Evolutionary conservation across 805 yeast species (phyloP), one percentile per base, ranked within the genome.

Genomic region (Ogataea pignaliae): DNA sequence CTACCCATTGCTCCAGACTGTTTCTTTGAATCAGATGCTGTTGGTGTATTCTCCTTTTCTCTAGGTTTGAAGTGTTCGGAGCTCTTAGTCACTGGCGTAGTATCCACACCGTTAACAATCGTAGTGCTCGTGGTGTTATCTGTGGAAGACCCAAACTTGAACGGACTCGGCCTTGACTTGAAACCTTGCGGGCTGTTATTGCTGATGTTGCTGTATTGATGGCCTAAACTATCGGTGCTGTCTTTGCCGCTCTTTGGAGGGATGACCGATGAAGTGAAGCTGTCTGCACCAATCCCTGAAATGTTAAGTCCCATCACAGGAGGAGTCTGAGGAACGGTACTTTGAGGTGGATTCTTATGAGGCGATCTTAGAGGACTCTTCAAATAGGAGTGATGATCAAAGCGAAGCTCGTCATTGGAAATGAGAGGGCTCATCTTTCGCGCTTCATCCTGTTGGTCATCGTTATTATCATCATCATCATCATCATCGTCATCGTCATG

Each of bases 251-350:
- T 21, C 7, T 7, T 21, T 7, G 26, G 26, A 21, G 26, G 26
- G 7, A 7, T 21, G 7, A 21, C 7, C 26, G 26, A 21, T 21
- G 26, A 21, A 21, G 7, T 21, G 26, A 21, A 21, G 7, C 26
- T 21, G 26, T 21, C 7, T 4, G 42, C 8, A 16, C 37, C 37
- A 3, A 56, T 11, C 10, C 62, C 62, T 9, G 48, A 28, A 1
- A 59, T 59, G 40, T 59, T 59, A 35, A 59, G 46, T 3, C 63
- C 63, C 34, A 29, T 35, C 26, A 48, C 54, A 6, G 60, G 57
- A 6, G 60, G 57, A 6, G 57, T 52, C 17, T 43, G 51, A 1
- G 54, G 55, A 26, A 46, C 35, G 13, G 31, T 35, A 10, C 41
- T 49, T 9, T 29, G 37, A 10, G 56, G 56, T 13, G 53, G 52